Evolutionary conservation across 352 stramenopile species (phyloP).

Genomic region (Phytophthora hybrid): DNA sequence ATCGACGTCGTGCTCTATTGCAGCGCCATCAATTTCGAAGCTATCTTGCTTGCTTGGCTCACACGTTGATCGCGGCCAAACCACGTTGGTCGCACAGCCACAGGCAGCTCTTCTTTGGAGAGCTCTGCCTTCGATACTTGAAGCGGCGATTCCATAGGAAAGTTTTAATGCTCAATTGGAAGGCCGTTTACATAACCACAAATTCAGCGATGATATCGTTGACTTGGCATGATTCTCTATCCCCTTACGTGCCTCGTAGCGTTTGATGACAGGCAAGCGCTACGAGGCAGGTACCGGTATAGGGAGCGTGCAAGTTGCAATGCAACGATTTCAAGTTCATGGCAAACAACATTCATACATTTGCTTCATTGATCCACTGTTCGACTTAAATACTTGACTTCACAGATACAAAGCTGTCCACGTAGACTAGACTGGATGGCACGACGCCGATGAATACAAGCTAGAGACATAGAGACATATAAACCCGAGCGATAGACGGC

Average conservation of each 20-base stretch:
- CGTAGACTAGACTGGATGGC: conserved; percentile 35
- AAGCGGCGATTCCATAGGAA: too few species aligned
- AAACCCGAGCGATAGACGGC: conserved; percentile 22
- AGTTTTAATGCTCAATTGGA: too few species aligned
- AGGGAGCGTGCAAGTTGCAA: too few species aligned
- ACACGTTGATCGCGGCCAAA: background rate
- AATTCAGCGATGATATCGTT: conserved; percentile 14
- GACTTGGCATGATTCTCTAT: background rate
- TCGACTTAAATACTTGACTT: conserved; percentile 38
- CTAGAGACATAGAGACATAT: conserved; percentile 41
- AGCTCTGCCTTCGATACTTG: conserved; percentile 19
- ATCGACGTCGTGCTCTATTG: conserved; percentile 29
- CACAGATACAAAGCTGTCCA: conserved; percentile 24
- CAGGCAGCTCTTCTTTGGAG: conserved; percentile 17
- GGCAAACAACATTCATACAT: conserved; percentile 17
- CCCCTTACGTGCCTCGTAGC: too few species aligned
- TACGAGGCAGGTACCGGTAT: too few species aligned
- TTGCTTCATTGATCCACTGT: conserved; percentile 20
- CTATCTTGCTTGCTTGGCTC: background rate
- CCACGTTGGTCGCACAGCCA: background rate
- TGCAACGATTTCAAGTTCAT: background rate
- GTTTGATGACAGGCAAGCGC: too few species aligned
- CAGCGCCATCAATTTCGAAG: background rate
- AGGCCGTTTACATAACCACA: too few species aligned
- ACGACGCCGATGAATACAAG: conserved; percentile 40